Evolutionary conservation across 2,329 filamentous ascomycete species (phyloP).

Genomic region (Microsporum canis): DNA sequence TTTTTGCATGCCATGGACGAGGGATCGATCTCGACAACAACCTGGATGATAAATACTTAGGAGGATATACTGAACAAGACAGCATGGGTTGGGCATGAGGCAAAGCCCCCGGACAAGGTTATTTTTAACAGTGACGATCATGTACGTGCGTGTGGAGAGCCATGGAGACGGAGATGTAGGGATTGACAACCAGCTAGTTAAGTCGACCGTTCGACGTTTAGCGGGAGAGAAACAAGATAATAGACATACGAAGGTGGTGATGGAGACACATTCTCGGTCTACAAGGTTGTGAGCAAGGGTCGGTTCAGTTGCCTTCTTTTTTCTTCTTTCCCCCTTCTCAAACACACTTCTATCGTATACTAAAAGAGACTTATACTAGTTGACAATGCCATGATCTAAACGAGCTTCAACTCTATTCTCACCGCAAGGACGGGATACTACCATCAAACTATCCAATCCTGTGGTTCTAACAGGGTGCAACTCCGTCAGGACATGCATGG

Average conservation of each 20-base stretch:
- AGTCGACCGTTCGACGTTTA: neutral
- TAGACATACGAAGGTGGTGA: neutral
- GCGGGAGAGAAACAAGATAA: neutral
- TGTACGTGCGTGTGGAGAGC: neutral
- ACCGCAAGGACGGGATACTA: neutral
- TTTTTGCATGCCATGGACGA: no score
- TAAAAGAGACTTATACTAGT: neutral
- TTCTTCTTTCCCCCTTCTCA: neutral
- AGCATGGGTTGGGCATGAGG: neutral
- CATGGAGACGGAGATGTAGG: neutral
- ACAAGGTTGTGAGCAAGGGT: neutral
- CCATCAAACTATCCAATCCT: neutral
- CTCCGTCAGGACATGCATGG: neutral
- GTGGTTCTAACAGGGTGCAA: neutral
- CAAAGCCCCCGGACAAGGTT: neutral
- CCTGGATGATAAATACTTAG: neutral
- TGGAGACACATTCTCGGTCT: neutral
- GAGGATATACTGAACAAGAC: neutral
- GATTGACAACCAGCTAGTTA: neutral
- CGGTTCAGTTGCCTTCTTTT: neutral
- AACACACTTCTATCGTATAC: neutral
- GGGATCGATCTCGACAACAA: neutral
- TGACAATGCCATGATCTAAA: neutral
- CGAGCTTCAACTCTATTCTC: conserved; percentile 3
- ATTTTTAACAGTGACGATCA: conserved; percentile 1